A percentile compares a stretch with the other conserved stretches of the same genome.
These are phyloP conservation scores for Lathyrus tuberosus DNA, from an alignment of 306 rosid species.

Conservation along the genomic window DNA sequence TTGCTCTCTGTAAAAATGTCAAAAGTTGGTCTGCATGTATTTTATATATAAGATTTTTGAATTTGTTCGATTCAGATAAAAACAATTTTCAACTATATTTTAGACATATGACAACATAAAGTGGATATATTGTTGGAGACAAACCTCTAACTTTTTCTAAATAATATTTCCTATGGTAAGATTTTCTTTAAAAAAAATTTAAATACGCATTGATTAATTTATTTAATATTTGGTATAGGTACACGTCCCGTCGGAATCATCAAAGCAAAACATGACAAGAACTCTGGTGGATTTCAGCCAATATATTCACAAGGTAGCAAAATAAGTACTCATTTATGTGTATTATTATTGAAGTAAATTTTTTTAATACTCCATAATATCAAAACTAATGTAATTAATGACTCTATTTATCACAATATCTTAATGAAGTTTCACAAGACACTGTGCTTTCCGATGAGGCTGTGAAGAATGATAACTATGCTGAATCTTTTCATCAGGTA, in stretches of 20 bases:
- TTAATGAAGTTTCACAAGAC: constrained; percentile 46
- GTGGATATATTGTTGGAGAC: too few species aligned
- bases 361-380: neutral
- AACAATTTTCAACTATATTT: too few species aligned
- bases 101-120: too few species aligned
- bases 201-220: neutral
- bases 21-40: too few species aligned
- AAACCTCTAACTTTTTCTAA: too few species aligned
- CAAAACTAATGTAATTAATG: neutral
- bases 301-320: constrained; percentile 53
- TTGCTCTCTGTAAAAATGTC: too few species aligned
- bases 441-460: constrained; percentile 48
- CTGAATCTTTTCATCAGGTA: constrained; percentile 46
- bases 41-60: too few species aligned
- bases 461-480: constrained; percentile 51
- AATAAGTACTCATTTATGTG: too few species aligned
- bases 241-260: neutral
- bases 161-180: too few species aligned
- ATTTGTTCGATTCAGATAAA: too few species aligned
- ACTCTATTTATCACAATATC: constrained; percentile 30
- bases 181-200: neutral
- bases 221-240: neutral
- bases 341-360: neutral
- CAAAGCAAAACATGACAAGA: neutral
- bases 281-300: constrained; percentile 10